Conservation (phyloP, 257 asterid species). For the Capsicum rhomboideum region DNA sequence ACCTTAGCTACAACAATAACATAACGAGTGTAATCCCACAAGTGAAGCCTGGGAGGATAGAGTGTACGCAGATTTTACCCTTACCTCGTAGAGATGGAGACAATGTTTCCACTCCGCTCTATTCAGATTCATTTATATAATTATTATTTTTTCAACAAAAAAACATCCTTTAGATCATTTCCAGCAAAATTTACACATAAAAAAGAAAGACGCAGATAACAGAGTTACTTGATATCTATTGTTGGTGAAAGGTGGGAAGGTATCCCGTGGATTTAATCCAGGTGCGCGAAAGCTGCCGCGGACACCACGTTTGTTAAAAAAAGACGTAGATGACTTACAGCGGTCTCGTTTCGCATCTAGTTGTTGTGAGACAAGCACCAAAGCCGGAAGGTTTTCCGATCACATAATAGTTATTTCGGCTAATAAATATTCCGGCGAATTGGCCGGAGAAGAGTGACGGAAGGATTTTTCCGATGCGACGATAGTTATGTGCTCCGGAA, state of each 20-base stretch:
- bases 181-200: neutral
- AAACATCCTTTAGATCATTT: neutral
- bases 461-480: neutral
- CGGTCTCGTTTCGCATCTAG: constrained; percentile 9
- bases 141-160: neutral
- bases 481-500: neutral
- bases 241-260: no score
- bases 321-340: constrained; percentile 11
- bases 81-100: no score
- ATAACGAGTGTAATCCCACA: no score
- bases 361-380: neutral
- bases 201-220: no score
- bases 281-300: no score
- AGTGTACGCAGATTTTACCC: no score
- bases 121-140: neutral
- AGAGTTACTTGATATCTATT: no score
- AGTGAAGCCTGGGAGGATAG: no score
- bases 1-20: neutral
- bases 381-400: neutral
- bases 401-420: no score
- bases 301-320: no score
- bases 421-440: constrained; percentile 28
- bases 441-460: constrained; percentile 7
- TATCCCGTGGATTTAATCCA: no score
- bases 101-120: no score